Evolutionary conservation across 2,329 filamentous ascomycete genomes (phyloP).

Genomic region (Beauveria asiatica): DNA sequence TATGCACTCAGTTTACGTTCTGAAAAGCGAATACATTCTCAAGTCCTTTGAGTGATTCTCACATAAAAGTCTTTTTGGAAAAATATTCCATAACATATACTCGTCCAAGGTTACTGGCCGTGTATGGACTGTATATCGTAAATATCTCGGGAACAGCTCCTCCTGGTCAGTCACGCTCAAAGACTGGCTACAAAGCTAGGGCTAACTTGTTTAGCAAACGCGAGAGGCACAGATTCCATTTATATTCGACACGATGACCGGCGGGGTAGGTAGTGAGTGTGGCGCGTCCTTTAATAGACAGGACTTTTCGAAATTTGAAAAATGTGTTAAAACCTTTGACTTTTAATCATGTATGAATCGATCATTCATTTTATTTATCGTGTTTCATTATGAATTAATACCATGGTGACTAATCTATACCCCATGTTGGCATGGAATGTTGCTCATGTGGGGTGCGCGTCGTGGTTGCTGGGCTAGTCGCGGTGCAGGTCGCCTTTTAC

Average conservation of each 20-base stretch:
- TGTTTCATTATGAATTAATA: too few species aligned
- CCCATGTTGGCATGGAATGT: too few species aligned
- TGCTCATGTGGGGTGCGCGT: constrained; percentile 3
- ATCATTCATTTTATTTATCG: too few species aligned
- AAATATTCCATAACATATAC: background rate
- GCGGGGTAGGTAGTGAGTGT: too few species aligned
- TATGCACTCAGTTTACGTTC: background rate
- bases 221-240: too few species aligned
- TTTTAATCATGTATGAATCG: too few species aligned
- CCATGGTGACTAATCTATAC: too few species aligned
- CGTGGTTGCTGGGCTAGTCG: constrained; percentile 10
- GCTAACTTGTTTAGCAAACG: too few species aligned
- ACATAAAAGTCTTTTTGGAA: background rate
- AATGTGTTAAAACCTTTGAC: too few species aligned
- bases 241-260: too few species aligned
- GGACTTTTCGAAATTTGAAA: too few species aligned
- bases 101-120: background rate
- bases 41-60: constrained; percentile 26
- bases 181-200: background rate
- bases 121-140: background rate
- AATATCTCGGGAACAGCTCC: background rate
- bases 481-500: constrained; percentile 1
- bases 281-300: too few species aligned
- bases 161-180: background rate
- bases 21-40: background rate